Conservation (phyloP, 2,329 filamentous ascomycete species). For the Colletotrichum cordylinicola region DNA sequence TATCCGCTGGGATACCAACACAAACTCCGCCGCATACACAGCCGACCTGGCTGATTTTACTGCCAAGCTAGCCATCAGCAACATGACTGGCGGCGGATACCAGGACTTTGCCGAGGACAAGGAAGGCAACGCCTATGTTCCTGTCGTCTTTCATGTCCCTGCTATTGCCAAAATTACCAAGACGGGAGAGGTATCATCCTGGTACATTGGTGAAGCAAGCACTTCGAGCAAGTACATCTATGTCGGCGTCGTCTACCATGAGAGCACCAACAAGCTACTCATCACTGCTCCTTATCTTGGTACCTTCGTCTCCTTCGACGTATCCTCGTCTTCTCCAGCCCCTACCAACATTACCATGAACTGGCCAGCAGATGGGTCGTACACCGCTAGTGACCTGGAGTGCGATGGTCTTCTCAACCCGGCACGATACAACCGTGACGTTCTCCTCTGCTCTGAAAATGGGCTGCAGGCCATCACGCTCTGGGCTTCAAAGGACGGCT, state of each 20-base stretch:
- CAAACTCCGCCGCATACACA: background rate
- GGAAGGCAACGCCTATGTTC: background rate
- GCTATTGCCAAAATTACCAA: background rate
- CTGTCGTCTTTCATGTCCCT: background rate
- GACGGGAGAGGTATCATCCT: background rate
- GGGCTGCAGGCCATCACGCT: background rate
- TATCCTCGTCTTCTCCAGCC: background rate
- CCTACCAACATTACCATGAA: background rate
- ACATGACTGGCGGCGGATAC: background rate
- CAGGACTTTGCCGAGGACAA: background rate
- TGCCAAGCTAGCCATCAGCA: background rate
- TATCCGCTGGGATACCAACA: background rate
- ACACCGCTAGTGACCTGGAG: background rate
- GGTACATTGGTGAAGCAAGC: background rate
- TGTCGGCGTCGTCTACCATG: background rate
- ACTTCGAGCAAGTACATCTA: background rate
- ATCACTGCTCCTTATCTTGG: background rate
- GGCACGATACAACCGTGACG: background rate
- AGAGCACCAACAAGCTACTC: background rate
- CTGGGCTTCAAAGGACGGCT: background rate
- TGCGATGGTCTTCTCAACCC: background rate
- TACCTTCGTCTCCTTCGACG: background rate
- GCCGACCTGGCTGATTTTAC: background rate
- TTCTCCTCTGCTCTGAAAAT: background rate
- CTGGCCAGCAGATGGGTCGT: background rate